phyloP scores from a whole-genome alignment of 2,329 filamentous ascomycete genomes.

The Metarhizium rileyi region DNA sequence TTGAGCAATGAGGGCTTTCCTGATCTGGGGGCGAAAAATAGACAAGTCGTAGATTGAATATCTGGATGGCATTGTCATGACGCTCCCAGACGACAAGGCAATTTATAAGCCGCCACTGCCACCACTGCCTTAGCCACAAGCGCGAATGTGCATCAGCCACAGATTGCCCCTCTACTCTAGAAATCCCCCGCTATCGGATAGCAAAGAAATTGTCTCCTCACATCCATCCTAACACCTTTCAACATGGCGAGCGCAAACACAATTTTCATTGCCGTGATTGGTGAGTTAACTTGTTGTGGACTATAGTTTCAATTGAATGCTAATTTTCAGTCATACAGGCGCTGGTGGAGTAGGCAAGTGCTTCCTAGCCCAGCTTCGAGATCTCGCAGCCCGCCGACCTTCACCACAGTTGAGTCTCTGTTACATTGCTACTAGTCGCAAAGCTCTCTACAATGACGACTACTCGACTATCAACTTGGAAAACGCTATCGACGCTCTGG shows the following conservation, averaged over 20 bases:
- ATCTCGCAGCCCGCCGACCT: conserved; percentile 55
- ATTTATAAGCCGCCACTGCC: not conserved
- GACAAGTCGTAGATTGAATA: too few relatives aligned
- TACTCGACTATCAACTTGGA: conserved; percentile 59
- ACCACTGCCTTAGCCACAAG: not conserved
- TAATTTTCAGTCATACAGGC: conserved; percentile 41
- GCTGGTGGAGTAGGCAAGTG: conserved; percentile 87
- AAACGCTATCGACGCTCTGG: conserved; percentile 51
- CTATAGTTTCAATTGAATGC: not conserved
- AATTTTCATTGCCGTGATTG: conserved; percentile 44
- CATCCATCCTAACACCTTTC: conserved; percentile 7
- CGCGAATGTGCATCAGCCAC: conserved; percentile 2
- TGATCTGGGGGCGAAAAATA: not conserved
- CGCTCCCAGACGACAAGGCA: not conserved
- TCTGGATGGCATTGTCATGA: not conserved
- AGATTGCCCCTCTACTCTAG: conserved; percentile 6
- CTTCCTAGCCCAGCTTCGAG: conserved; percentile 75
- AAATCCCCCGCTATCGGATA: conserved; percentile 27
- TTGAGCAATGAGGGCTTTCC: not conserved
- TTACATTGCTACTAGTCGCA: conserved; percentile 78
- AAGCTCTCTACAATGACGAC: conserved; percentile 65
- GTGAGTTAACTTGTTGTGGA: conserved; percentile 19
- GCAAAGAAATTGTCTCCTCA: conserved; percentile 17
- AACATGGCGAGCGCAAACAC: conserved; percentile 36
- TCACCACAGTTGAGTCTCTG: conserved; percentile 65